Evolutionary conservation across 2,329 filamentous ascomycete species (phyloP).

Genomic region (Colletotrichum sp.): DNA sequence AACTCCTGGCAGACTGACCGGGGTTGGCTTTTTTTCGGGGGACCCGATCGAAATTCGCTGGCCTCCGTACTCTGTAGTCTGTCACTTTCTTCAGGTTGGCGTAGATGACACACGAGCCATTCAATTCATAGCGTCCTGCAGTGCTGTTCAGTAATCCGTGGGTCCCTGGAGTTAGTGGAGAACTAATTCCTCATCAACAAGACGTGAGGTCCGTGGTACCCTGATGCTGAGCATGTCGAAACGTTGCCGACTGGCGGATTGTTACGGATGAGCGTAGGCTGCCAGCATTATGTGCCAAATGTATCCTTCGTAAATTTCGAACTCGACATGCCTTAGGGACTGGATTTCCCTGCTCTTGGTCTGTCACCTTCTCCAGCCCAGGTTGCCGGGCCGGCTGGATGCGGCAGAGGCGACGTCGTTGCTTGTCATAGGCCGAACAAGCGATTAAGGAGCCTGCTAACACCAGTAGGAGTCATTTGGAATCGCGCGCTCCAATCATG

Average conservation of each 20-base stretch:
- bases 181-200: not conserved
- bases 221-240: not conserved
- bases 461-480: not conserved
- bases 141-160: conserved; percentile 6
- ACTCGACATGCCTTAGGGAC: not conserved
- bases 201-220: not conserved
- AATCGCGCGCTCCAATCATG: not conserved
- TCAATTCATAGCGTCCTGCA: not conserved
- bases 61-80: not conserved
- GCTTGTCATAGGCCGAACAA: not conserved
- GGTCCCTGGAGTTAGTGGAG: not conserved
- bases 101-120: not conserved
- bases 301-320: not conserved
- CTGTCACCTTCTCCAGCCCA: not conserved
- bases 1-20: not conserved
- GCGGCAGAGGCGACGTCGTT: not conserved
- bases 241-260: not conserved
- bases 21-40: not conserved
- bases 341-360: not conserved
- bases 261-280: not conserved
- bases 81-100: not conserved
- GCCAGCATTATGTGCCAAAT: not conserved
- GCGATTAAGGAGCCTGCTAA: not conserved
- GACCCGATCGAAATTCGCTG: not conserved
- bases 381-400: not conserved